Conservation (phyloP, 1,284 basidiomycete species). For the Leucocoprinus gongylophorus region DNA sequence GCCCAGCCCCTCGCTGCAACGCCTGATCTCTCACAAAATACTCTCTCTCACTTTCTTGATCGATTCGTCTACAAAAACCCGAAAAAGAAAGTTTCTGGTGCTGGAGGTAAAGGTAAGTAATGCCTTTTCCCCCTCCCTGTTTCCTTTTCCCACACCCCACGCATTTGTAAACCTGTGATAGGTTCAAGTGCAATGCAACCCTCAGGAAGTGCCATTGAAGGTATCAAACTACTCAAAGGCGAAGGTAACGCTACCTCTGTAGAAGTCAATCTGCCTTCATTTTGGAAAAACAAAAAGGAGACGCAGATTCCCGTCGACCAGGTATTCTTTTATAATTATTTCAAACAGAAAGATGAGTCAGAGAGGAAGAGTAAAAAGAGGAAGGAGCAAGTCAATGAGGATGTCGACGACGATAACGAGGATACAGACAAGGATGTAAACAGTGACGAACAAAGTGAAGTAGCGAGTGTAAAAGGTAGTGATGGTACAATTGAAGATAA, state of each 20-base stretch:
- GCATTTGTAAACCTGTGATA: neutral
- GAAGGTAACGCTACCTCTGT: conserved; percentile 38
- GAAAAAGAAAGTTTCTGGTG: conserved; percentile 62
- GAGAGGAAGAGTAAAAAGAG: conserved; percentile 35
- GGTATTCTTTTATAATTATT: conserved; percentile 53
- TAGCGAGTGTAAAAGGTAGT: conserved; percentile 21
- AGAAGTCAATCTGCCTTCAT: conserved; percentile 73
- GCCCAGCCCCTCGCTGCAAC: conserved; percentile 71
- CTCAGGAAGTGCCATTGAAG: conserved; percentile 58
- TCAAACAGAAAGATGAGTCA: conserved; percentile 54
- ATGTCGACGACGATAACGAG: conserved; percentile 29
- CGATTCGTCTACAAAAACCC: conserved; percentile 91
- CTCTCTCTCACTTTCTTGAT: conserved; percentile 88
- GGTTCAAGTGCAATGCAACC: conserved; percentile 95
- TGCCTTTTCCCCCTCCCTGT: conserved; percentile 19
- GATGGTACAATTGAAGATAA: conserved; percentile 19
- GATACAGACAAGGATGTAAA: conserved; percentile 27
- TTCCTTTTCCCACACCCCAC: neutral
- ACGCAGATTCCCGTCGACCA: conserved; percentile 86
- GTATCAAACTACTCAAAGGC: conserved; percentile 70
- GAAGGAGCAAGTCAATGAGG: conserved; percentile 30
- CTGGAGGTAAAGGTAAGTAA: conserved; percentile 38
- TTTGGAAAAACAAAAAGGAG: conserved; percentile 61
- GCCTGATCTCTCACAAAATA: conserved; percentile 89
- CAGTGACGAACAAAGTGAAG: conserved; percentile 18